Evolutionary conservation across 1,139 yeast genomes (phyloP).

Genomic region (Candida gigantensis): DNA sequence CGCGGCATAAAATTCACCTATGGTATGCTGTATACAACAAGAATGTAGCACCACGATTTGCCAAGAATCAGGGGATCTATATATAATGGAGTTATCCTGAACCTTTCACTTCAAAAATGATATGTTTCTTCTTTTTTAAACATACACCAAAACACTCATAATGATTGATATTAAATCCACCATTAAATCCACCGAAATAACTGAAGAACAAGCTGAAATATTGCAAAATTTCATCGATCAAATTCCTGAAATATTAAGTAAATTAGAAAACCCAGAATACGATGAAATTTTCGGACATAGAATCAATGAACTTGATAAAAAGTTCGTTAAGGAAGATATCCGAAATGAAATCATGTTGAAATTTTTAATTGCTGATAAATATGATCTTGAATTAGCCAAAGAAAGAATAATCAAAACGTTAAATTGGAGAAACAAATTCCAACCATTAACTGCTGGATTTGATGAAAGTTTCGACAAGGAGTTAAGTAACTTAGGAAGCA

Average conservation of each 20-base stretch:
- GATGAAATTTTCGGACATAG: constrained; percentile 82
- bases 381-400: constrained; percentile 50
- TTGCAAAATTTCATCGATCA: constrained; percentile 20
- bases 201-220: constrained; percentile 18
- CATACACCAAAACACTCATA: background rate
- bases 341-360: constrained; percentile 62
- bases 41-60: no score
- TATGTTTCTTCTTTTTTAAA: no score
- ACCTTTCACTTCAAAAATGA: no score
- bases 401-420: constrained; percentile 59
- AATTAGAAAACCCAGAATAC: constrained; percentile 48
- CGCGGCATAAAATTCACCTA: no score
- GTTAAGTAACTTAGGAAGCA: constrained; percentile 63
- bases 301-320: constrained; percentile 43
- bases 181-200: constrained; percentile 16
- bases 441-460: constrained; percentile 78
- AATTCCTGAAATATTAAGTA: constrained; percentile 24
- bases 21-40: no score
- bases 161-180: constrained; percentile 8
- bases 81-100: no score
- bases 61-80: no score
- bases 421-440: constrained; percentile 76
- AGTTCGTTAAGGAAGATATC: constrained; percentile 46
- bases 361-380: constrained; percentile 68
- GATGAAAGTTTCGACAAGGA: constrained; percentile 61